These are phyloP conservation scores for Choanephora cucurbitarum DNA, from an alignment of 371 early-diverging fungal species.

Conservation along the genomic window DNA sequence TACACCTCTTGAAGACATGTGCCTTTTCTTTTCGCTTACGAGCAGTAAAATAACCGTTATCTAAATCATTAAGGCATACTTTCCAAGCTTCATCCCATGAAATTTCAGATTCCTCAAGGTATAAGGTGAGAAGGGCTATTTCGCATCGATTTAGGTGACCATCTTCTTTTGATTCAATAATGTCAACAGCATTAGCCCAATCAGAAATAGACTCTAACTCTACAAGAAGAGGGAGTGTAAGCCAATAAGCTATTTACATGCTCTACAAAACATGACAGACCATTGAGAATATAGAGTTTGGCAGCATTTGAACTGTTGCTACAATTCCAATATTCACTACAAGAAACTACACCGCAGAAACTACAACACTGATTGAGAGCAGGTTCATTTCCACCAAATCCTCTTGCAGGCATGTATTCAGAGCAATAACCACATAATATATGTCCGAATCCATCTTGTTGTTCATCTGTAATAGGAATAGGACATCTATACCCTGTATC, in stretches of 20 bases:
- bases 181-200: slow-evolving; percentile 6
- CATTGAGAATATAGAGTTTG: slow-evolving; percentile 21
- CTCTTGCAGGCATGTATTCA: slow-evolving; percentile 20
- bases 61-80: slow-evolving; percentile 16
- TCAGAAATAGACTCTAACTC: slow-evolving; percentile 7
- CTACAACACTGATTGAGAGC: slow-evolving; percentile 21
- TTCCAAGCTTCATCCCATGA: slow-evolving; percentile 22
- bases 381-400: slow-evolving; percentile 9
- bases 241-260: too few species aligned
- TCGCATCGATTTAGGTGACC: slow-evolving; percentile 24
- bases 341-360: slow-evolving; percentile 27
- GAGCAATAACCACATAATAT: slow-evolving; percentile 16
- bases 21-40: too few species aligned
- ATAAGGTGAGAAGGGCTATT: slow-evolving; percentile 8
- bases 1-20: too few species aligned
- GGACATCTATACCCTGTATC: slow-evolving; percentile 8
- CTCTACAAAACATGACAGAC: too few species aligned
- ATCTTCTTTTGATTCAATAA: slow-evolving; percentile 17
- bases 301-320: slow-evolving; percentile 3
- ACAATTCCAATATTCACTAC: slow-evolving; percentile 25
- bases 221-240: too few species aligned
- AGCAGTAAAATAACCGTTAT: slow-evolving; percentile 16
- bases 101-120: slow-evolving; percentile 5
- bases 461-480: slow-evolving; percentile 9
- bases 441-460: slow-evolving; percentile 20